A percentile compares a stretch with the other conserved stretches of the same genome.
phyloP scores from a whole-genome alignment of 768 basidiomycete species.

The Naematelia encephala region DNA sequence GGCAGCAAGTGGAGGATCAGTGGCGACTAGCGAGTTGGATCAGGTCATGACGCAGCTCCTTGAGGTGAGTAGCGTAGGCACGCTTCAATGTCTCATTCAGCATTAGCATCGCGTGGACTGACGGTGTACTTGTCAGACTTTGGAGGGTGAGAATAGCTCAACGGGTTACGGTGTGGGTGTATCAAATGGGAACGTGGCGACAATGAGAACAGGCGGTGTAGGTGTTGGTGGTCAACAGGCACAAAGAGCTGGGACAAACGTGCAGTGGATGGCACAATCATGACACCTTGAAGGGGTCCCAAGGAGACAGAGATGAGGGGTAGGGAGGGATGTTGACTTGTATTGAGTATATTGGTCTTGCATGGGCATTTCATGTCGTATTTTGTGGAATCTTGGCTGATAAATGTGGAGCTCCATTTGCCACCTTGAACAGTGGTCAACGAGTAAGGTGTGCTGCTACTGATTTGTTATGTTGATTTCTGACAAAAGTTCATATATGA shows the following conservation, averaged over 20 bases:
- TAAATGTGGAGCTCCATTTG: too few relatives aligned
- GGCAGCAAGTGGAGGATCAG: slow-evolving; percentile 75
- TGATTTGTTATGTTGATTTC: too few relatives aligned
- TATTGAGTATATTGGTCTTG: neutral
- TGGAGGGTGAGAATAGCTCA: slow-evolving; percentile 17
- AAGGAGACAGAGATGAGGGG: too few relatives aligned
- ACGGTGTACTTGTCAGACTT: slow-evolving; percentile 13
- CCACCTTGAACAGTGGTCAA: too few relatives aligned
- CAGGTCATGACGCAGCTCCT: slow-evolving; percentile 76
- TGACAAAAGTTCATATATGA: slow-evolving; percentile 10
- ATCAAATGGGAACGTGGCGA: neutral
- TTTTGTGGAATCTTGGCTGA: too few relatives aligned
- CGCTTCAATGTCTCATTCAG: too few relatives aligned
- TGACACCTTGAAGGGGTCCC: neutral
- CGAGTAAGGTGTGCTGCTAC: too few relatives aligned
- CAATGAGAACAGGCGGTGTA: neutral
- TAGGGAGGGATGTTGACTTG: neutral
- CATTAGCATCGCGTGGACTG: neutral
- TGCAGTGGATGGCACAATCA: neutral
- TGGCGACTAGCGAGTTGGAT: slow-evolving; percentile 83
- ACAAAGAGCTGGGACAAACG: neutral
- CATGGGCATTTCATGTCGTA: neutral
- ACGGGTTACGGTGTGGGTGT: neutral
- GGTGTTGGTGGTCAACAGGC: neutral
- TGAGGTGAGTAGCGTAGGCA: slow-evolving; percentile 56